Evolutionary conservation across 306 rosid species (phyloP).

Genomic region (Prinsepia uniflora): DNA sequence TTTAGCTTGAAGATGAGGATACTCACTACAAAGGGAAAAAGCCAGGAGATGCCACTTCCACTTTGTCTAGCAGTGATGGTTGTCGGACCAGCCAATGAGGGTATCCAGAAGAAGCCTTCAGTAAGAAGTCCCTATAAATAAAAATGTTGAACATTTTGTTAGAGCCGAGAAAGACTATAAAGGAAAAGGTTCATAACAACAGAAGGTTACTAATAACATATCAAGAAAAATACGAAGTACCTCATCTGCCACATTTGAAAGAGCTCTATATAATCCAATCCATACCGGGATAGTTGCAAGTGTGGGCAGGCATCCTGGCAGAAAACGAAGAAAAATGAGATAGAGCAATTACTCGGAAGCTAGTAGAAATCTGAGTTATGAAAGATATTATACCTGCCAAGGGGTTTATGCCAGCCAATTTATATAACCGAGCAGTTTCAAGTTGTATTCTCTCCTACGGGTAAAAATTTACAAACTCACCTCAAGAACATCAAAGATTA

Average conservation of each 20-base stretch:
- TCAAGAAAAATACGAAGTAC: constrained; percentile 24
- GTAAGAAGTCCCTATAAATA: constrained; percentile 78
- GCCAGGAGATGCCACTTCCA: constrained; percentile 94
- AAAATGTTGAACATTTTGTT: constrained; percentile 23
- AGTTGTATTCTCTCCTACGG: constrained; percentile 92
- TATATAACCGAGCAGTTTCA: constrained; percentile 86
- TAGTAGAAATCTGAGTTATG: constrained; percentile 11
- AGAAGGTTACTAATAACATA: constrained; percentile 8
- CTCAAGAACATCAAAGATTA: neutral
- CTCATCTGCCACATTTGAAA: constrained; percentile 95
- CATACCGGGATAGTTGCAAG: constrained; percentile 93
- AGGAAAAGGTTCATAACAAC: constrained; percentile 6
- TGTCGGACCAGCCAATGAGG: constrained; percentile 97
- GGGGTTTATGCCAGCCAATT: constrained; percentile 88
- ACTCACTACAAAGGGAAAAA: constrained; percentile 88
- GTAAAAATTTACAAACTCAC: constrained; percentile 19
- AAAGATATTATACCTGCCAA: constrained; percentile 63
- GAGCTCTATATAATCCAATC: constrained; percentile 96
- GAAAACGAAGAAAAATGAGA: constrained; percentile 5
- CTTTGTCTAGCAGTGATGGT: constrained; percentile 77
- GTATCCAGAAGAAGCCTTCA: constrained; percentile 99
- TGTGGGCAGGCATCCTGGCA: constrained; percentile 79
- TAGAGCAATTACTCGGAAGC: neutral
- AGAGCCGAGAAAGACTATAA: constrained; percentile 10
- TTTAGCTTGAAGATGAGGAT: constrained; percentile 25